Percentiles rank a stretch among this genome's conserved stretches.
These are phyloP conservation scores for Fraxinus sp. DNA, from an alignment of 305 asterid species.

Conservation along the genomic window DNA sequence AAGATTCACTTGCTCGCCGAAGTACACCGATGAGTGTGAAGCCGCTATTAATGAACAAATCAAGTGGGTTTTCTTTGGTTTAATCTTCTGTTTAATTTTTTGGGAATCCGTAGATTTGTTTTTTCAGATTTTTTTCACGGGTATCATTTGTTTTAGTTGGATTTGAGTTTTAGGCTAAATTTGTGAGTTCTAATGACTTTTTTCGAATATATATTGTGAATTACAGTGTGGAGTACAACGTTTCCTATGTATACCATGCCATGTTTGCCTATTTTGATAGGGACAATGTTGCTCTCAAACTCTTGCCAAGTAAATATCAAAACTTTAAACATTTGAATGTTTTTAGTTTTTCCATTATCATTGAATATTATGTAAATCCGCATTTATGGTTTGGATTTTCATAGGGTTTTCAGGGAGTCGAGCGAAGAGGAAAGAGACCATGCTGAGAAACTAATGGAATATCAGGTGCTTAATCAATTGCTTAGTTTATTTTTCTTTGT, in stretches of 20 bases:
- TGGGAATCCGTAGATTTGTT: background rate
- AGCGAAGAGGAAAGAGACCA: conserved; percentile 68
- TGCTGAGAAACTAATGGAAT: conserved; percentile 76
- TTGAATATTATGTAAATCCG: background rate
- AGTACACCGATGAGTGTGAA: conserved; percentile 30
- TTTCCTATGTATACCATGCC: conserved; percentile 88
- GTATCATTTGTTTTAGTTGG: background rate
- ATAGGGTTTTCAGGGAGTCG: conserved; percentile 68
- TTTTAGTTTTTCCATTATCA: background rate
- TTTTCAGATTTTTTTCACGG: background rate
- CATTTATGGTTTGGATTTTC: background rate
- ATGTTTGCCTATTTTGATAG: conserved; percentile 83
- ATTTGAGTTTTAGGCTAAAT: background rate
- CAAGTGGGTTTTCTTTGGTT: conserved; percentile 43
- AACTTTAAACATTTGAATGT: background rate
- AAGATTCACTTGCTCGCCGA: conserved; percentile 40
- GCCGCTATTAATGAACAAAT: conserved; percentile 42
- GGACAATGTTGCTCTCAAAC: conserved; percentile 87
- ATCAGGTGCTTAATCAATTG: conserved; percentile 50
- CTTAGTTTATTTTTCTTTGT: background rate
- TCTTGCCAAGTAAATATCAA: conserved; percentile 60
- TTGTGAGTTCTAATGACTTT: background rate
- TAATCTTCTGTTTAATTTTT: background rate
- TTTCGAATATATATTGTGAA: background rate
- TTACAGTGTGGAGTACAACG: conserved; percentile 88